phyloP scores from a whole-genome alignment of 805 yeast genomes.

The Scheffersomyces ergatensis region DNA sequence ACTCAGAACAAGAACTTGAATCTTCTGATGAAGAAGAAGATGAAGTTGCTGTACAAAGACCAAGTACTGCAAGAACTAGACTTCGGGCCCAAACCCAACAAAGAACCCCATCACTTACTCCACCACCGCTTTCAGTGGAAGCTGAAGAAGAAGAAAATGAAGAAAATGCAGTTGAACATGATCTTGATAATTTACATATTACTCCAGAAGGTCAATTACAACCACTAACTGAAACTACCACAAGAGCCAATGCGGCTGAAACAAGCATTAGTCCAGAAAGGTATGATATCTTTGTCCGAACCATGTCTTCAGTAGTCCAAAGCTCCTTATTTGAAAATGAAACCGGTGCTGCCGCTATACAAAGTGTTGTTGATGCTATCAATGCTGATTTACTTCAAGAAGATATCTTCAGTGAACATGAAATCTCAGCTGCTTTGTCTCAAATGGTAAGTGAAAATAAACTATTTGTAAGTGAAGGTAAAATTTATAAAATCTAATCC shows the following conservation, averaged over 20 bases:
- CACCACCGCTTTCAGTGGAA: constrained; percentile 3
- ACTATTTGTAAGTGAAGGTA: constrained; percentile 37
- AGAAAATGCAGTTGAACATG: constrained; percentile 17
- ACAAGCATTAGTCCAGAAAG: constrained; percentile 30
- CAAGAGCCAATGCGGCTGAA: constrained; percentile 15
- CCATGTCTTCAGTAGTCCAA: constrained; percentile 29
- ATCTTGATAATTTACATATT: constrained; percentile 28
- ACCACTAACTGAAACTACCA: constrained; percentile 24
- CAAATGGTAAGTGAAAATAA: constrained; percentile 35
- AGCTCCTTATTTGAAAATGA: constrained; percentile 32
- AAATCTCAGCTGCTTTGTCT: constrained; percentile 28
- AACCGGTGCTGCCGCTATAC: constrained; percentile 28
- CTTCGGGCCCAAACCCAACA: constrained; percentile 7
- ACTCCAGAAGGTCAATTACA: constrained; percentile 12
- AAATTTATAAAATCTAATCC: constrained; percentile 33
- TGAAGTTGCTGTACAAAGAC: constrained; percentile 16
- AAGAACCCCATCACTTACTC: constrained; percentile 7
- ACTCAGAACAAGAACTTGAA: constrained; percentile 25
- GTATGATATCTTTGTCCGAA: constrained; percentile 24
- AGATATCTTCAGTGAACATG: constrained; percentile 29
- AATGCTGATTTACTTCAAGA: constrained; percentile 39
- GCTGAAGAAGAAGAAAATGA: constrained; percentile 9
- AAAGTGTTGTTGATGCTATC: constrained; percentile 27
- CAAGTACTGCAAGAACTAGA: constrained; percentile 16
- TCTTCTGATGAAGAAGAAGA: constrained; percentile 33